Conservation (phyloP, 441 rosid species). For the Bruguiera hainesii region DNA sequence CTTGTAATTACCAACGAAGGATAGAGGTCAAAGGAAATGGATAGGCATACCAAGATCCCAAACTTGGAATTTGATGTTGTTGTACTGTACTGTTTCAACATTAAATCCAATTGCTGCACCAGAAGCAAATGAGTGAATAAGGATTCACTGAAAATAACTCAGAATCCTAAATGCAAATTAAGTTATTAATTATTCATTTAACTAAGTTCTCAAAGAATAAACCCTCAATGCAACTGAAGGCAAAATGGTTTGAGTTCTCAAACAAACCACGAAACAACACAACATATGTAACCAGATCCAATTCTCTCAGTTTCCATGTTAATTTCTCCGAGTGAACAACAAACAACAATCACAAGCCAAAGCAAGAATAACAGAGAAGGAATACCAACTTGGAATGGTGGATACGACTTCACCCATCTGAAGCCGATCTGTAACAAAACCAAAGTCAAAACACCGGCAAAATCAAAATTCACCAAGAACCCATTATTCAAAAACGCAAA, state of each 20-base stretch:
- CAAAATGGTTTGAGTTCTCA: not conserved
- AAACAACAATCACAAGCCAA: not conserved
- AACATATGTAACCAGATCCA: not conserved
- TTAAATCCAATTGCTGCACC: constrained; percentile 85
- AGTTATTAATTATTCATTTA: not conserved
- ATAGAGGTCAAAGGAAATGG: not conserved
- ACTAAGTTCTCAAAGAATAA: not conserved
- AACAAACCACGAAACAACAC: not conserved
- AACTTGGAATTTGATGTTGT: constrained; percentile 85
- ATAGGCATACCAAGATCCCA: constrained; percentile 75
- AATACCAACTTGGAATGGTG: constrained; percentile 66
- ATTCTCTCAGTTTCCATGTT: not conserved
- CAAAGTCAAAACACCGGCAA: constrained; percentile 2
- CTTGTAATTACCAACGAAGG: not conserved
- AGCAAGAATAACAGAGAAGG: not conserved
- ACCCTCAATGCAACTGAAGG: not conserved
- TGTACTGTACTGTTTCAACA: constrained; percentile 81
- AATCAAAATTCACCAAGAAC: not conserved
- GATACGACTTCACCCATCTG: constrained; percentile 92
- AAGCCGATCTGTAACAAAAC: constrained; percentile 59
- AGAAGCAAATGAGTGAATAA: not conserved
- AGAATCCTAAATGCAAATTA: not conserved
- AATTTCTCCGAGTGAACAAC: not conserved
- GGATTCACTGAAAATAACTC: not conserved
- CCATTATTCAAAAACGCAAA: not conserved